phyloP scores from a whole-genome alignment of 495 filamentous ascomycete species.

The Lasiosphaeris hirsuta region DNA sequence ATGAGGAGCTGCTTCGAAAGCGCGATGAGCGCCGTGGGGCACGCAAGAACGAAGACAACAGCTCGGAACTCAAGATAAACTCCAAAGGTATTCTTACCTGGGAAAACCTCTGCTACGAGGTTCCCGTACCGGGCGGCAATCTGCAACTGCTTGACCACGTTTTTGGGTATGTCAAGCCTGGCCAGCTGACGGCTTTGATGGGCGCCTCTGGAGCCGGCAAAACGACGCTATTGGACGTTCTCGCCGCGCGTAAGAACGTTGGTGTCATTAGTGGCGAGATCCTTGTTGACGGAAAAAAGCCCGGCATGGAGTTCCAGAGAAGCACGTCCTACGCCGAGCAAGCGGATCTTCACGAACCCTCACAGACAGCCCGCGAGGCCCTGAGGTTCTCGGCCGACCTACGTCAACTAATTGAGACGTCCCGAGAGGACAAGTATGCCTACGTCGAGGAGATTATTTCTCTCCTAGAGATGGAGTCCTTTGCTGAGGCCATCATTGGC shows the following conservation, averaged over 20 bases:
- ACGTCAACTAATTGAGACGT: conserved; percentile 68
- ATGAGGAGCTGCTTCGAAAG: conserved; percentile 58
- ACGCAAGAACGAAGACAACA: conserved; percentile 39
- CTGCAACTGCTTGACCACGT: conserved; percentile 67
- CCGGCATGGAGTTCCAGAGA: conserved; percentile 70
- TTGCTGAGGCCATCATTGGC: conserved; percentile 84
- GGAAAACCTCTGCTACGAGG: conserved; percentile 75
- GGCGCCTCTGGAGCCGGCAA: conserved; percentile 85
- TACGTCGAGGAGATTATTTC: conserved; percentile 83
- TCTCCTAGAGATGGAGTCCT: conserved; percentile 76
- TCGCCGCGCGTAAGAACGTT: conserved; percentile 73
- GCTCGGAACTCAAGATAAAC: conserved; percentile 58
- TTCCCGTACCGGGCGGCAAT: conserved; percentile 65
- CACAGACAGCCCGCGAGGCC: conserved; percentile 79
- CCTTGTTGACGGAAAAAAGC: conserved; percentile 66
- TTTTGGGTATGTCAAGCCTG: conserved; percentile 75
- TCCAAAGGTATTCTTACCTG: conserved; percentile 73
- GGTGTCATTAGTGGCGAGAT: conserved; percentile 73
- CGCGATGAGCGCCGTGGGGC: conserved; percentile 53
- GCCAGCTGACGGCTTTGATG: conserved; percentile 78
- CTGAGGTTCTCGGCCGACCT: conserved; percentile 79
- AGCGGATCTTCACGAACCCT: conserved; percentile 73
- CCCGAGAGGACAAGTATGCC: conserved; percentile 69
- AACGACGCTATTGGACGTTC: conserved; percentile 75
- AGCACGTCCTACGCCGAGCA: conserved; percentile 82